Conservation (phyloP, 768 basidiomycete species). For the Mycena filopes region DNA sequence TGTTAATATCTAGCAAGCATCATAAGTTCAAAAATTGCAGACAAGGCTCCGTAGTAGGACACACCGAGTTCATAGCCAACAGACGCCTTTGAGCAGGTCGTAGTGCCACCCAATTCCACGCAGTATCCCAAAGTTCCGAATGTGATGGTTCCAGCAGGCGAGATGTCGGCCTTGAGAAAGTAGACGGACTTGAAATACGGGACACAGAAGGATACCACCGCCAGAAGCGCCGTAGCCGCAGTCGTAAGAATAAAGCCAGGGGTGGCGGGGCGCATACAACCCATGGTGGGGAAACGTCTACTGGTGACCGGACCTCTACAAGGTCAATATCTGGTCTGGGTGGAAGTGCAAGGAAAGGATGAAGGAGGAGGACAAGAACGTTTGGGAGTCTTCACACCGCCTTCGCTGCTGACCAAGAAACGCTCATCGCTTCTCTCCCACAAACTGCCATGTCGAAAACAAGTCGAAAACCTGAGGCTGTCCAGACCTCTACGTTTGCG, state of each 20-base stretch:
- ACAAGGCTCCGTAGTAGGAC: constrained; percentile 41
- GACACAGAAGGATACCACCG: constrained; percentile 89
- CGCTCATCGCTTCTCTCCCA: no score
- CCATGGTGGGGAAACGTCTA: constrained; percentile 52
- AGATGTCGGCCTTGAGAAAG: constrained; percentile 84
- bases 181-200: constrained; percentile 90
- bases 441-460: no score
- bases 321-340: not conserved
- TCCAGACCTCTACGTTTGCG: no score
- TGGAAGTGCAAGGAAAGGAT: not conserved
- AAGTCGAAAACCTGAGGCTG: no score
- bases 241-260: constrained; percentile 90
- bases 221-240: constrained; percentile 80
- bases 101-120: constrained; percentile 60
- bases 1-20: constrained; percentile 85
- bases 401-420: no score
- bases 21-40: constrained; percentile 14
- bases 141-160: constrained; percentile 68
- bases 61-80: constrained; percentile 91
- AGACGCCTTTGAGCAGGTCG: constrained; percentile 80
- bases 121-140: constrained; percentile 96
- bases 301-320: not conserved
- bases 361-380: not conserved
- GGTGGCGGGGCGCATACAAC: constrained; percentile 82
- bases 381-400: no score